Base-by-base conservation (phyloP, 2,329 filamentous ascomycete genomes). In the Gliomastix tumulicola region DNA sequence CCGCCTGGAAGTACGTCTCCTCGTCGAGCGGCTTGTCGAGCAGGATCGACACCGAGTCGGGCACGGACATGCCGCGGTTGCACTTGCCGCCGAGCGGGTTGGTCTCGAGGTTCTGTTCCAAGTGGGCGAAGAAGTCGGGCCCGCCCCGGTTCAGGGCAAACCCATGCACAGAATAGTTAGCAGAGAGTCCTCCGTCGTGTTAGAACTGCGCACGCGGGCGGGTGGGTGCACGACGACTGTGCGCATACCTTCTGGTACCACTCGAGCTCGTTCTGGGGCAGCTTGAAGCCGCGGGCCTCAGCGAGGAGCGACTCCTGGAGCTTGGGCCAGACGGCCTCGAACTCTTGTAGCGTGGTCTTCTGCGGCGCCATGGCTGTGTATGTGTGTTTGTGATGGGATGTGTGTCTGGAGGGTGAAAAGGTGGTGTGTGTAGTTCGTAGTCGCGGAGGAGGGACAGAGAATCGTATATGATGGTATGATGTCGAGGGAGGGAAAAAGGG, bases 41-140 rank as follows among this genome's bases (percentile, higher is more conserved):
- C 44, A 97, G 79, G 52, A 92, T 71, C 46, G 87, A 83, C 46
- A 82, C 81, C 32, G 88, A 92, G 67, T 98, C 92, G 48, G 92
- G 84, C 42, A 97, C 90, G 33, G 89, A 97, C 79, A 98, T 94
- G 67, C 92, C 92, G 56, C 92, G 88, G 70, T 98, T 98, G 71
- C 89, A 95, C 74, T 98, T 98, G 58, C 92, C 92, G 50, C 92
- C 92, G 37, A 92, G 69, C 7, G 87, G 79, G 68, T 98, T 98
- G 67, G 79, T 74, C 57, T 89, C 76, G 53, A 97, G 75, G 43
- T 76, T 83, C 88, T 96, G 33, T 22, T 22, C 10, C 12, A n/a
- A n/a, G 20, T n/a, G n/a, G 18, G 15, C 35, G 32, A 15, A 28
- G 34, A 32, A 27, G 16, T 15, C 10, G 16, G 5, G n/a, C 3